A percentile compares a stretch with the other conserved stretches of the same genome.
These are phyloP conservation scores for Verticillium klebahnii DNA, from an alignment of 2,329 filamentous ascomycete genomes.

Conservation along the genomic window DNA sequence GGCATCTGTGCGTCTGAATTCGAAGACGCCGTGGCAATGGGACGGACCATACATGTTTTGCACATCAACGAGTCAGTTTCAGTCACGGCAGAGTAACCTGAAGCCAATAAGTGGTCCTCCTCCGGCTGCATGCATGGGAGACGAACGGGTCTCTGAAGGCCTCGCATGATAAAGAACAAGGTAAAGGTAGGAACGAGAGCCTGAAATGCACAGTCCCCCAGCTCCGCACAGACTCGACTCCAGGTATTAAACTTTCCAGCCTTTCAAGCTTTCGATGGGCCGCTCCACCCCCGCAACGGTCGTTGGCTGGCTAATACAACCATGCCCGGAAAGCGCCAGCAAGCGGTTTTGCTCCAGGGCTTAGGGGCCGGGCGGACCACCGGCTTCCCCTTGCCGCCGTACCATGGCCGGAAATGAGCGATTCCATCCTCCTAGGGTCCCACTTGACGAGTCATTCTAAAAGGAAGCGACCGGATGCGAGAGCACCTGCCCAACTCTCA, in stretches of 20 bases:
- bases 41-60: neutral
- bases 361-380: neutral
- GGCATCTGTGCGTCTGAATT: too few species aligned
- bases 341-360: neutral
- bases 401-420: neutral
- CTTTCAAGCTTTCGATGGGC: neutral
- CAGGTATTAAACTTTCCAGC: neutral
- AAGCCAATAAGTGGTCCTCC: neutral
- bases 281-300: neutral
- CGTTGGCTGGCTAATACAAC: neutral
- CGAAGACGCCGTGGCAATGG: too few species aligned
- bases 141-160: neutral
- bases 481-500: neutral
- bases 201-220: neutral
- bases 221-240: neutral
- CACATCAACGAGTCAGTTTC: neutral
- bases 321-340: neutral
- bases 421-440: neutral
- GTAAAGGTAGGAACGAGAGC: neutral
- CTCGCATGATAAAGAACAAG: neutral
- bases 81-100: neutral
- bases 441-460: neutral
- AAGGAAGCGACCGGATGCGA: neutral
- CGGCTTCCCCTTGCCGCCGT: neutral
- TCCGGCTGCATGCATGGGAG: neutral